Percentiles rank a stretch among this genome's conserved stretches.
These are phyloP conservation scores for Vitis hybrid DNA, from an alignment of 177 flowering plant genomes.

Conservation along the genomic window DNA sequence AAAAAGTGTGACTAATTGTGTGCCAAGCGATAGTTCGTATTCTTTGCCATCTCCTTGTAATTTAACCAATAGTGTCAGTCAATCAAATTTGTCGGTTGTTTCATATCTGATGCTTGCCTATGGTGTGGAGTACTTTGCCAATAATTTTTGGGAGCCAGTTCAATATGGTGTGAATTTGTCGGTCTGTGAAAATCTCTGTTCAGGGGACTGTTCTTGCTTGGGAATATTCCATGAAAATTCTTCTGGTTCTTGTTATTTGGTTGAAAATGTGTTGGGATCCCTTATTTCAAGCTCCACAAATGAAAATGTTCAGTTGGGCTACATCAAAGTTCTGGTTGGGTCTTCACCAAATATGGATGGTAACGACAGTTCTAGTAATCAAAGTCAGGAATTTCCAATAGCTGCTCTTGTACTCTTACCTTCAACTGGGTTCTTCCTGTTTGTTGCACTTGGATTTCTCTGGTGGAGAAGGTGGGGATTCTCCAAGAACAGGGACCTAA, in stretches of 20 bases:
- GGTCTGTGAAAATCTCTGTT: conserved; percentile 56
- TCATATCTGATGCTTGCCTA: conserved; percentile 42
- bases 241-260: conserved; percentile 57
- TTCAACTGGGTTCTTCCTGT: conserved; percentile 39
- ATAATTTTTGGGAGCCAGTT: conserved; percentile 35
- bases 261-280: conserved; percentile 61
- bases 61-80: conserved; percentile 21
- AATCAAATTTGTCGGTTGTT: conserved; percentile 20
- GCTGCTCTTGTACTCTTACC: conserved; percentile 65
- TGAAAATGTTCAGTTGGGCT: conserved; percentile 37
- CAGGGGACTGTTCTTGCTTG: conserved; percentile 66
- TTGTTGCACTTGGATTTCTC: conserved; percentile 32
- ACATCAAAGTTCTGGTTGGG: conserved; percentile 34
- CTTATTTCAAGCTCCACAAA: conserved; percentile 21
- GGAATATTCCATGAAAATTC: conserved; percentile 64
- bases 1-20: conserved; percentile 31
- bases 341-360: conserved; percentile 7
- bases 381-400: conserved; percentile 34
- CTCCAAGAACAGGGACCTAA: conserved; percentile 15
- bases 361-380: conserved; percentile 1
- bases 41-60: conserved; percentile 47
- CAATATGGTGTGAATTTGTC: conserved; percentile 31
- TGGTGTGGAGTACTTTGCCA: conserved; percentile 55
- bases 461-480: conserved; percentile 47
- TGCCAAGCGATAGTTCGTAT: conserved; percentile 39